A percentile compares a stretch with the other conserved stretches of the same genome.
Evolutionary conservation across 768 basidiomycete genomes (phyloP).

Genomic region (Termitomyces sp.): DNA sequence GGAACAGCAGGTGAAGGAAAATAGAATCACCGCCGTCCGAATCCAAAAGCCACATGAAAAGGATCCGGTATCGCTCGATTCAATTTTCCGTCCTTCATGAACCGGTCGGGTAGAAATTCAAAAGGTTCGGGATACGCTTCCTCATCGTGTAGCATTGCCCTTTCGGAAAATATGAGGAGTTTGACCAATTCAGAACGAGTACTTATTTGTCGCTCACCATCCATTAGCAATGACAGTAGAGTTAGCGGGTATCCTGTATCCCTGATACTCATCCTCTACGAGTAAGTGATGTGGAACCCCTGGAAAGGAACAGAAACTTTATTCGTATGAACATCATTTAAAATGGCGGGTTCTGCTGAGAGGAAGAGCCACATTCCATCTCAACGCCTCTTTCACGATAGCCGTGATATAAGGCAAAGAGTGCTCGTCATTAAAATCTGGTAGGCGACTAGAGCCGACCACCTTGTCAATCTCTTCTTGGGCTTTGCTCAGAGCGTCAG

Average conservation of each 20-base stretch:
- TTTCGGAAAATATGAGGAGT: not conserved
- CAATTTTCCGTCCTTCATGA: not conserved
- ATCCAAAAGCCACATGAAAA: not conserved
- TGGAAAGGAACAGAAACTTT: not conserved
- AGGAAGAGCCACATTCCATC: conserved; percentile 11
- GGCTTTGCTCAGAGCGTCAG: not conserved
- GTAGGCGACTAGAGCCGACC: conserved; percentile 22
- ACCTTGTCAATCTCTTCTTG: conserved; percentile 22
- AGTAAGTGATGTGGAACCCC: not conserved
- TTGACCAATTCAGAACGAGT: not conserved
- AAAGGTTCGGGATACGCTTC: not conserved
- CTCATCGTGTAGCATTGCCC: not conserved
- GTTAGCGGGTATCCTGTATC: not conserved
- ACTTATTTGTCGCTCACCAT: not conserved
- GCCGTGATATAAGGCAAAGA: conserved; percentile 28
- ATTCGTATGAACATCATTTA: not conserved
- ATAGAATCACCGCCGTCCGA: not conserved
- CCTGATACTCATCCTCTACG: not conserved
- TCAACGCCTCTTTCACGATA: conserved; percentile 25
- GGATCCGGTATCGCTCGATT: not conserved
- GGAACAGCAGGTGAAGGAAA: not conserved
- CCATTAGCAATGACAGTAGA: not conserved
- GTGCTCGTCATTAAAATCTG: conserved; percentile 22
- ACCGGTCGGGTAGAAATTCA: not conserved
- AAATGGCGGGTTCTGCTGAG: not conserved